Conservation (phyloP, 2,329 filamentous ascomycete species). For the Thelonectria blattea region DNA sequence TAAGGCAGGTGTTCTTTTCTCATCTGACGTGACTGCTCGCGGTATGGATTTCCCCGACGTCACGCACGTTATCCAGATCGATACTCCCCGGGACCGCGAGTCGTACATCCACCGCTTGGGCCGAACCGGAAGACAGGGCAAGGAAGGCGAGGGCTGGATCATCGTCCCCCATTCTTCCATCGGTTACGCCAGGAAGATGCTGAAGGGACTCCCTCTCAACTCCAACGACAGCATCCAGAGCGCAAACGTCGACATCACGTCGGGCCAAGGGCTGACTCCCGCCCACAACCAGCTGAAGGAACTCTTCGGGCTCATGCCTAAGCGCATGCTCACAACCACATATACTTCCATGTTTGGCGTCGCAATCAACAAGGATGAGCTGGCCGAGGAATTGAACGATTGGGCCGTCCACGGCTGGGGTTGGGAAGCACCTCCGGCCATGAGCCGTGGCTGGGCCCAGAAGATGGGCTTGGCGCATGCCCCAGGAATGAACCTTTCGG, state of each 20-base stretch:
- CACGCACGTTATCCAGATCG: slow-evolving; percentile 79
- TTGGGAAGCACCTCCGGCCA: slow-evolving; percentile 53
- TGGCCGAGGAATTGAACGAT: slow-evolving; percentile 60
- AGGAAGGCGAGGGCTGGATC: slow-evolving; percentile 74
- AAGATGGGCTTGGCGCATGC: slow-evolving; percentile 40
- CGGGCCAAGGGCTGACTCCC: slow-evolving; percentile 51
- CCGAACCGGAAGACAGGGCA: slow-evolving; percentile 77
- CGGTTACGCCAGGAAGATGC: slow-evolving; percentile 52
- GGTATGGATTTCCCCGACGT: slow-evolving; percentile 86
- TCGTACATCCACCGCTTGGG: slow-evolving; percentile 80
- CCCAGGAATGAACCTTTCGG: slow-evolving; percentile 44
- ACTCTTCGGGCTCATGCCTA: slow-evolving; percentile 51
- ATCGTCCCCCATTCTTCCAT: slow-evolving; percentile 64
- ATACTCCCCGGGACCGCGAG: slow-evolving; percentile 68
- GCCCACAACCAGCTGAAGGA: slow-evolving; percentile 52
- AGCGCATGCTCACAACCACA: slow-evolving; percentile 42
- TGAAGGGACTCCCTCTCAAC: slow-evolving; percentile 67
- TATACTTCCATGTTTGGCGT: slow-evolving; percentile 66
- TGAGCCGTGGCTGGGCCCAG: slow-evolving; percentile 26
- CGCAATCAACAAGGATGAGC: slow-evolving; percentile 48
- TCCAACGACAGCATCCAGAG: slow-evolving; percentile 58
- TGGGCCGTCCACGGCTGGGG: slow-evolving; percentile 60
- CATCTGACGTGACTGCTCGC: slow-evolving; percentile 80
- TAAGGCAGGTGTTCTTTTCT: slow-evolving; percentile 71
- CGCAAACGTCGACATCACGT: slow-evolving; percentile 59